Evolutionary conservation across 148 eudicot genomes (phyloP), one percentile per base, ranked within the genome.

Genomic region (Bassia scoparia): DNA sequence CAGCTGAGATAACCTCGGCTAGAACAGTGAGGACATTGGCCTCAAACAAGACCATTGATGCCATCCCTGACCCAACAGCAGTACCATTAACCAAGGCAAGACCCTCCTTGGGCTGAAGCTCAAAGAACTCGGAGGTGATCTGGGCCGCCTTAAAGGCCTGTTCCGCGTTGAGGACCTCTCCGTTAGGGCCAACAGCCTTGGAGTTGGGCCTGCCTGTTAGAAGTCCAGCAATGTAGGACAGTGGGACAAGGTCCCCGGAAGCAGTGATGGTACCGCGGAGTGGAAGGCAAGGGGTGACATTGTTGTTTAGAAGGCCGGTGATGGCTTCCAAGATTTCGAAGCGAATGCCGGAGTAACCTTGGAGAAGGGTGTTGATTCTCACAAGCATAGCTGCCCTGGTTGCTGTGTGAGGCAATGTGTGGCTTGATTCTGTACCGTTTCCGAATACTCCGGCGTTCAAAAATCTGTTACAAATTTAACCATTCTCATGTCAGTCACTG

Each of bases 351-450:
- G 97, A 92, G 80, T 92, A 92, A 0, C 97, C 97, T 77, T 92
- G 97, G 37, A 92, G 87, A 55, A 92, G 92, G 38, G 97, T 92
- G 87, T 92, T 92, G 82, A 92, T 86, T 26, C 97, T 69, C 7
- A 92, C 97, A 2, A 92, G 85, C 97, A 92, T 92, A 4, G 96
- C 97, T 4, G 97, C 97, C 63, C 95, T 81, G 60, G 97, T 83
- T 69, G 97, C 83, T 9, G 96, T 78, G 67, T 85, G 84, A 16
- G 97, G 89, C 33, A 92, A 78, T 14, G 89, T 89, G 78, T 89
- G 90, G 81, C 79, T 49, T n/a, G 87, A 43, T 50, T 88, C 96
- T 12, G 83, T 74, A 9, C 87, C 89, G 53, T 83, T 81, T 30
- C 97, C 97, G 60, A 92, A 92, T 23, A 89, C 81, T 72, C 97